Conservation (phyloP, 1,284 basidiomycete genomes). For the Macrocystidia cucumis region DNA sequence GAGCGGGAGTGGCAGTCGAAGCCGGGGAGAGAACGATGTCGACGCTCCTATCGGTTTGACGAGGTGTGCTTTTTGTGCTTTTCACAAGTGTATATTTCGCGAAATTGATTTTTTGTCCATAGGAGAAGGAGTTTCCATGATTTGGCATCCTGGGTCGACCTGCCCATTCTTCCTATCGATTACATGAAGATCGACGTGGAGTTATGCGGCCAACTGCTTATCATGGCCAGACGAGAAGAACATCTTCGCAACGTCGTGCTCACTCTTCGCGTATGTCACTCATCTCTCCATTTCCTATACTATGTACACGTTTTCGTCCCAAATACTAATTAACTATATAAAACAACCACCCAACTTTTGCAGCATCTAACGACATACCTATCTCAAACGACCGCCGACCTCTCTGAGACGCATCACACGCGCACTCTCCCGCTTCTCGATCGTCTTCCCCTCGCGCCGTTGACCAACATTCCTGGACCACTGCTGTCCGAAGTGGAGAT, state of each 20-base stretch:
- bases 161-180: slow-evolving; percentile 45
- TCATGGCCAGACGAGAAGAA: slow-evolving; percentile 59
- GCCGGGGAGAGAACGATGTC: slow-evolving; percentile 89
- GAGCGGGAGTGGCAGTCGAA: slow-evolving; percentile 86
- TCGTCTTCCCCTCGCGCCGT: slow-evolving; percentile 35
- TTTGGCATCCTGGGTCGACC: slow-evolving; percentile 31
- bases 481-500: slow-evolving; percentile 41
- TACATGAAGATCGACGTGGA: slow-evolving; percentile 72
- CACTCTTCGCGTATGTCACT: slow-evolving; percentile 39
- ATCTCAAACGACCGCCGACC: slow-evolving; percentile 40
- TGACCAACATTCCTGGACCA: slow-evolving; percentile 42
- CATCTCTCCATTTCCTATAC: slow-evolving; percentile 9
- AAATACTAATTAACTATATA: slow-evolving; percentile 1
- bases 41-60: slow-evolving; percentile 33
- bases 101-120: no score
- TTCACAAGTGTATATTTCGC: no score
- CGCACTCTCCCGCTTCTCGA: slow-evolving; percentile 38
- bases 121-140: slow-evolving; percentile 62
- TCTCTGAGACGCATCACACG: slow-evolving; percentile 47
- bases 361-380: slow-evolving; percentile 47
- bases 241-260: slow-evolving; percentile 42
- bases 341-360: no score
- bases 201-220: slow-evolving; percentile 63
- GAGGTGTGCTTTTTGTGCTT: no score
- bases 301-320: background rate